A percentile compares a stretch with the other conserved stretches of the same genome.
These are phyloP conservation scores for Dysphania ambrosioides DNA, from an alignment of 148 eudicot species.

Conservation along the genomic window DNA sequence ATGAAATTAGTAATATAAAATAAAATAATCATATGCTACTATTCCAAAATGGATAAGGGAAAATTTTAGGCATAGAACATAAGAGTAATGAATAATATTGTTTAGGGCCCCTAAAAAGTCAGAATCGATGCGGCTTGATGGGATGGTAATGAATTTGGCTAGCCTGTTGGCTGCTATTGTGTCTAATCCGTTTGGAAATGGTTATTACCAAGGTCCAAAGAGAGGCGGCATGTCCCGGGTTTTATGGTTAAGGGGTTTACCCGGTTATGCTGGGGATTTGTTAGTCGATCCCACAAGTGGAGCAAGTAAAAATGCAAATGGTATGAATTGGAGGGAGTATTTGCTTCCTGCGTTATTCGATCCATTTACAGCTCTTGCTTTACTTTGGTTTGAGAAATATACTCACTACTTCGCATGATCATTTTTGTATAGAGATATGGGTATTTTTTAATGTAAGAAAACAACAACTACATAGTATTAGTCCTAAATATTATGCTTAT, in stretches of 20 bases:
- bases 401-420: too few species aligned
- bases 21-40: too few species aligned
- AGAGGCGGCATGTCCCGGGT: slow-evolving; percentile 51
- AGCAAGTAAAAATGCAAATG: slow-evolving; percentile 58
- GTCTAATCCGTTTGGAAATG: slow-evolving; percentile 57
- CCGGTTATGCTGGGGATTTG: slow-evolving; percentile 60
- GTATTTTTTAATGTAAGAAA: too few species aligned
- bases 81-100: too few species aligned
- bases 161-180: slow-evolving; percentile 43
- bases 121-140: too few species aligned
- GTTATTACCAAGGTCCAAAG: slow-evolving; percentile 53
- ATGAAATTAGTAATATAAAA: too few species aligned
- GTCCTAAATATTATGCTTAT: too few species aligned
- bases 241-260: slow-evolving; percentile 49
- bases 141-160: slow-evolving; percentile 51
- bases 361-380: slow-evolving; percentile 48
- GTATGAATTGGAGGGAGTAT: slow-evolving; percentile 47
- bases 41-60: too few species aligned
- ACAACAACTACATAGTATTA: too few species aligned
- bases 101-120: too few species aligned
- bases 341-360: slow-evolving; percentile 54
- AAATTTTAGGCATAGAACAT: too few species aligned
- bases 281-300: slow-evolving; percentile 39
- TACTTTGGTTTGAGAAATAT: slow-evolving; percentile 38
- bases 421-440: too few species aligned